phyloP scores from a whole-genome alignment of 83 land plant species.

The Picea abies region DNA sequence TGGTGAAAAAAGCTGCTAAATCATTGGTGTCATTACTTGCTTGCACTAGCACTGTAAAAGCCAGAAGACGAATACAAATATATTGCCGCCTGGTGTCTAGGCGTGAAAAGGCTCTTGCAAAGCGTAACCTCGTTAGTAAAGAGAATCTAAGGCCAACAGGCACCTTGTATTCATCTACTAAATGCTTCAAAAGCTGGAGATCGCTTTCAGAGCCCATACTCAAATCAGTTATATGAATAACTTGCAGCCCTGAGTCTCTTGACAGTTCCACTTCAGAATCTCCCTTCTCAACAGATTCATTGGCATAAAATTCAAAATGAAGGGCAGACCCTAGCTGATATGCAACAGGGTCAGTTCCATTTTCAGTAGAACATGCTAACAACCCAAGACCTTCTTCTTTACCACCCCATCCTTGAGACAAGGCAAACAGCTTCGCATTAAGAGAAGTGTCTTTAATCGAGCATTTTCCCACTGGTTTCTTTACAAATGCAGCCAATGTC shows the following conservation, averaged over 20 bases:
- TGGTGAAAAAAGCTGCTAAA: constrained; percentile 70
- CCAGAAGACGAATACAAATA: constrained; percentile 78
- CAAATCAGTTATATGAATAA: constrained; percentile 74
- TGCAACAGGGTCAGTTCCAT: constrained; percentile 65
- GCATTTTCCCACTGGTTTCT: constrained; percentile 73
- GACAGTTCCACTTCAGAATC: constrained; percentile 19
- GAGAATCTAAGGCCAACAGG: constrained; percentile 79
- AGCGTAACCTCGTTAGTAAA: constrained; percentile 83
- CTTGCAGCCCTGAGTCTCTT: constrained; percentile 60
- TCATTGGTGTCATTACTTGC: constrained; percentile 80
- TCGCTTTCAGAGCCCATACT: constrained; percentile 50
- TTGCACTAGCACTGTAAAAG: constrained; percentile 88
- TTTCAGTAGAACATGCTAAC: constrained; percentile 63
- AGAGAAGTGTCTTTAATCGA: constrained; percentile 66
- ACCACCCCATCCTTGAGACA: constrained; percentile 98
- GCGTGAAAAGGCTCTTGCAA: constrained; percentile 81
- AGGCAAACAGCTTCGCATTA: constrained; percentile 74
- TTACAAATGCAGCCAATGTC: constrained; percentile 88
- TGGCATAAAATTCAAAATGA: constrained; percentile 92
- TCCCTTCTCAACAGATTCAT: constrained; percentile 28
- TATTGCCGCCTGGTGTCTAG: constrained; percentile 64
- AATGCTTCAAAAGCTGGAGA: constrained; percentile 61
- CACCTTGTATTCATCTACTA: constrained; percentile 66
- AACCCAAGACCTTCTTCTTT: constrained; percentile 98
- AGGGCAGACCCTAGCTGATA: constrained; percentile 70